Conservation (phyloP, 345 rosid genomes). For the Gossypium sturtianum region DNA sequence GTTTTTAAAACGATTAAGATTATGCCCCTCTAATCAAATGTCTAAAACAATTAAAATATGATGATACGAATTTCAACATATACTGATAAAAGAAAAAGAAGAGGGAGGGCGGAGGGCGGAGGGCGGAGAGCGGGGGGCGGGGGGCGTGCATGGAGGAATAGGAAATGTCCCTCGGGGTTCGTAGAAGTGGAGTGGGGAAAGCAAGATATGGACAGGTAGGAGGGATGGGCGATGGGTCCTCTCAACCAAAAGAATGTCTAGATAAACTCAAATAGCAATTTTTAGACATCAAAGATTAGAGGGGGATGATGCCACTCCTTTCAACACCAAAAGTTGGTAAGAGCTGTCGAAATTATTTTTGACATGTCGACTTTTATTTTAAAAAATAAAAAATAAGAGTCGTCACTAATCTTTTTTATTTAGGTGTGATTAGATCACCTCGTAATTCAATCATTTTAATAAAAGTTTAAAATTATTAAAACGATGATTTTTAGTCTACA, state of each 20-base stretch:
- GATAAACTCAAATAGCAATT: neutral
- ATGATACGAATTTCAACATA: neutral
- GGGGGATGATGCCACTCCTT: constrained; percentile 1
- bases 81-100: neutral
- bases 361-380: too few relatives aligned
- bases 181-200: neutral
- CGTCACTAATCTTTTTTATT: too few relatives aligned
- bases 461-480: too few relatives aligned
- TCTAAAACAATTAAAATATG: neutral
- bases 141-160: neutral
- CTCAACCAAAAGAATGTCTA: neutral
- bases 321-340: constrained; percentile 5
- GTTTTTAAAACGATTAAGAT: too few relatives aligned
- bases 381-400: too few relatives aligned
- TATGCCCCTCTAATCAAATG: too few relatives aligned
- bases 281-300: neutral
- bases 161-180: neutral
- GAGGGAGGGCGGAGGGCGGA: too few relatives aligned
- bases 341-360: too few relatives aligned
- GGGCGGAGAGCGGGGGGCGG: neutral
- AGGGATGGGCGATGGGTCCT: neutral
- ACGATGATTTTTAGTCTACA: too few relatives aligned
- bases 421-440: too few relatives aligned
- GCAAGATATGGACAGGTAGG: neutral
- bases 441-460: too few relatives aligned